Evolutionary conservation across 192 early-diverging fungal genomes (phyloP).

Genomic region (Pilaira anomala): DNA sequence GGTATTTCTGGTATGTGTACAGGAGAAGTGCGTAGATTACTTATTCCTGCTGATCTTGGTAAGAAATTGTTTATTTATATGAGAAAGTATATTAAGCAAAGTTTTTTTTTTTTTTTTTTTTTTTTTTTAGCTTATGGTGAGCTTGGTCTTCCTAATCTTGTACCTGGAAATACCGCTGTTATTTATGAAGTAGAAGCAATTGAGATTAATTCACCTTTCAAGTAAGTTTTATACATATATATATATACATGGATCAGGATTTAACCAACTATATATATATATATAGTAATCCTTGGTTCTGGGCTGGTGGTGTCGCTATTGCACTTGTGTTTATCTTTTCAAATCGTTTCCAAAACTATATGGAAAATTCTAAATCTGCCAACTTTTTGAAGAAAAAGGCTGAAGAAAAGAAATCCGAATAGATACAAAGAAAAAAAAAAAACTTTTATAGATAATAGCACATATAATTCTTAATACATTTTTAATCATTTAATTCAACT

Average conservation of each 20-base stretch:
- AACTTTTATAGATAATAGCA: too few species aligned
- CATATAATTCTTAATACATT: too few species aligned
- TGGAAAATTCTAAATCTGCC: constrained; percentile 13
- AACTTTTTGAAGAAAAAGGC: constrained; percentile 21
- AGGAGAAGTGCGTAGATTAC: constrained; percentile 26
- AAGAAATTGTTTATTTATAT: constrained; percentile 2
- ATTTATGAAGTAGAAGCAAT: constrained; percentile 22
- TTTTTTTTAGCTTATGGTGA: constrained; percentile 19
- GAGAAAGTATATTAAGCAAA: too few species aligned
- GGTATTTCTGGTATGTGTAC: constrained; percentile 29
- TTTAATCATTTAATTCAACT: background rate
- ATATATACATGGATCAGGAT: background rate
- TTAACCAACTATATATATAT: background rate
- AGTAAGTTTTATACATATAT: too few species aligned
- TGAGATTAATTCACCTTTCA: constrained; percentile 3
- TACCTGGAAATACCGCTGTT: constrained; percentile 17
- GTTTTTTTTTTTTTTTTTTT: background rate
- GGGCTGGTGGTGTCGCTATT: constrained; percentile 7
- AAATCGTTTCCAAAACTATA: background rate
- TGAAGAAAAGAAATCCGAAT: constrained; percentile 13
- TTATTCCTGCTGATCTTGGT: constrained; percentile 27
- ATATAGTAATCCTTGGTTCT: constrained; percentile 29
- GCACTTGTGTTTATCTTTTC: constrained; percentile 1
- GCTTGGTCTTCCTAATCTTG: constrained; percentile 14
- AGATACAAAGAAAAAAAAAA: too few species aligned